Conservation (phyloP, 345 rosid genomes). For the Eucalyptus caleyi region DNA sequence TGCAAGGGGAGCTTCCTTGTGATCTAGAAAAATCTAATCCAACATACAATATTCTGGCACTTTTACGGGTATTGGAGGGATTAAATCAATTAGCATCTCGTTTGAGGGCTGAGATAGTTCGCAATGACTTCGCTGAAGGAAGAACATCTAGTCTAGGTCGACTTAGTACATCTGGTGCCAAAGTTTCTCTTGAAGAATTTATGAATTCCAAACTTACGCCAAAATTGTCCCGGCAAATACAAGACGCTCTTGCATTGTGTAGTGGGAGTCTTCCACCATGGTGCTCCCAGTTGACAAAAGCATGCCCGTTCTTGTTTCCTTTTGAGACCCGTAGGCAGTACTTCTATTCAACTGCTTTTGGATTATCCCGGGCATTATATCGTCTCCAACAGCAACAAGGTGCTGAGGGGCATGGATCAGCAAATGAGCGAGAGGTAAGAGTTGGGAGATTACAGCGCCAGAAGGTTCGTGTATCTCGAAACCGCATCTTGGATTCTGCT, state of each 20-base stretch:
- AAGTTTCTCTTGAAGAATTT: conserved; percentile 75
- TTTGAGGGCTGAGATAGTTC: conserved; percentile 51
- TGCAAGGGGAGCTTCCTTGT: conserved; percentile 87
- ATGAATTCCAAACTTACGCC: conserved; percentile 91
- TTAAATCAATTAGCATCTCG: conserved; percentile 91
- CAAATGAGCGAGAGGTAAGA: conserved; percentile 83
- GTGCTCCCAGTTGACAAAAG: conserved; percentile 94
- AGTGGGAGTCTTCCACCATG: conserved; percentile 98
- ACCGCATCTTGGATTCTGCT: conserved; percentile 97
- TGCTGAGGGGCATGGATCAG: conserved; percentile 83
- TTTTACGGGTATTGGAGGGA: conserved; percentile 83
- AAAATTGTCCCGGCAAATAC: conserved; percentile 94
- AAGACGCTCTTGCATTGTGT: conserved; percentile 97
- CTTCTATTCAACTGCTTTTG: conserved; percentile 97
- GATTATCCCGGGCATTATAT: conserved; percentile 89
- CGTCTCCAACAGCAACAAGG: conserved; percentile 99
- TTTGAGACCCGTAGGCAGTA: conserved; percentile 95
- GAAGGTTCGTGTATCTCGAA: conserved; percentile 98
- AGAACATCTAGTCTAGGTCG: conserved; percentile 39
- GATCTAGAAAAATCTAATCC: conserved; percentile 90
- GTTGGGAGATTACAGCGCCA: conserved; percentile 97
- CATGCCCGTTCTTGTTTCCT: conserved; percentile 97
- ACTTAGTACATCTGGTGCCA: conserved; percentile 29
- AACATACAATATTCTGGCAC: conserved; percentile 77
- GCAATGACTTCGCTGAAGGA: conserved; percentile 68